Percentiles rank a stretch among this genome's conserved stretches.
These are phyloP conservation scores for Puccinia brachypodii DNA, from an alignment of 1,284 basidiomycete genomes.

Conservation along the genomic window DNA sequence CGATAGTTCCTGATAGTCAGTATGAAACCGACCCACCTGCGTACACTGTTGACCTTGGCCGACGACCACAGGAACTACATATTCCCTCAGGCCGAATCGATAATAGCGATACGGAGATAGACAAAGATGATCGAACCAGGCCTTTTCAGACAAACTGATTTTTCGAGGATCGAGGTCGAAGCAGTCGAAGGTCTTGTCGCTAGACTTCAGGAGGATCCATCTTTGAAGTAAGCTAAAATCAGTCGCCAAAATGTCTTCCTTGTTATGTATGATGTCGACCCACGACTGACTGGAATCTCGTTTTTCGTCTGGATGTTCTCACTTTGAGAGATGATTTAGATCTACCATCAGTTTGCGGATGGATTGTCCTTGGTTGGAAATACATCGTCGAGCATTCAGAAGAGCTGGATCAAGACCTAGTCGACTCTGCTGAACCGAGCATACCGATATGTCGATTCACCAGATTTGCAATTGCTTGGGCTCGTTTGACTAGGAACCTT, in stretches of 20 bases:
- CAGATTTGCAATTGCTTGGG: constrained; percentile 7
- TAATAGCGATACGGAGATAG: no score
- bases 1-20: no score
- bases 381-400: not conserved
- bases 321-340: not conserved
- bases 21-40: no score
- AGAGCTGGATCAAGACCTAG: not conserved
- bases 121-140: not conserved
- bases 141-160: not conserved
- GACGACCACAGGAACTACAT: no score
- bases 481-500: constrained; percentile 12
- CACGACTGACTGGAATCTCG: not conserved
- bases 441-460: not conserved
- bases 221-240: constrained; percentile 11
- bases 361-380: not conserved
- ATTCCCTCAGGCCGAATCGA: no score
- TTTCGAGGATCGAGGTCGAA: not conserved
- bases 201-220: not conserved
- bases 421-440: not conserved
- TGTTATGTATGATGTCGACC: not conserved
- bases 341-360: not conserved
- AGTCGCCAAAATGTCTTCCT: no score
- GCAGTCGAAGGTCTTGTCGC: not conserved
- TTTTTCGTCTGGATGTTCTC: not conserved
- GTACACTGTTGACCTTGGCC: no score